A percentile compares a stretch with the other conserved stretches of the same genome.
These are phyloP conservation scores for Ganoderma meredithae DNA, from an alignment of 1,284 basidiomycete species.

Conservation along the genomic window DNA sequence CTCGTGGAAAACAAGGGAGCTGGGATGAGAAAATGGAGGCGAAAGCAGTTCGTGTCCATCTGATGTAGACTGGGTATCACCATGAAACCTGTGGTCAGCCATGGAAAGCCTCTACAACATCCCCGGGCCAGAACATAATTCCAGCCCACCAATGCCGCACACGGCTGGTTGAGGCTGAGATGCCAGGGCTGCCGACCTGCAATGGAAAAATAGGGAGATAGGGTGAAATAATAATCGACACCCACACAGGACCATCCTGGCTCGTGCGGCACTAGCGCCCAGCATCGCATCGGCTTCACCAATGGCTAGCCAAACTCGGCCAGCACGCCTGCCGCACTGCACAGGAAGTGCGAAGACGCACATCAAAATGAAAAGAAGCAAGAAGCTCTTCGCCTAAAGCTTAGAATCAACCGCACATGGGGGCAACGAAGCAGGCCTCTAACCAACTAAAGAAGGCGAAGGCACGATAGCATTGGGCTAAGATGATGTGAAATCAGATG, in stretches of 20 bases:
- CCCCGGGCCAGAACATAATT: constrained; percentile 5
- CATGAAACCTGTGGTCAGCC: neutral
- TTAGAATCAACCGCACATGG: neutral
- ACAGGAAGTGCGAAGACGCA: neutral
- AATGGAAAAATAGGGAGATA: neutral
- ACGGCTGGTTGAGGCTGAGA: neutral
- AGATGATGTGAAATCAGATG: neutral
- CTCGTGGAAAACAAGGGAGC: neutral
- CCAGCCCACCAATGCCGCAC: neutral
- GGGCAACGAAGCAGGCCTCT: neutral
- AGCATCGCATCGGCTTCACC: neutral
- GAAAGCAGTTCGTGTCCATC: neutral
- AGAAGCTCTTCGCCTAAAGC: neutral
- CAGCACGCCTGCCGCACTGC: neutral
- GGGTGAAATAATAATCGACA: neutral
- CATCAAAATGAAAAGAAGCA: neutral
- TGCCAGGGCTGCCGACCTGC: neutral
- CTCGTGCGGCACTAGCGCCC: neutral
- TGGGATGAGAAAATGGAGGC: neutral
- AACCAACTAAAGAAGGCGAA: neutral
- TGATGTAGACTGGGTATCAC: neutral
- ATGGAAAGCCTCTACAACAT: constrained; percentile 1
- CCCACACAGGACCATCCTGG: neutral
- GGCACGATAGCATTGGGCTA: neutral
- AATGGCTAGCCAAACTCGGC: neutral